Conservation (phyloP, 164 flowering plant species). For the Akebia trifoliata region DNA sequence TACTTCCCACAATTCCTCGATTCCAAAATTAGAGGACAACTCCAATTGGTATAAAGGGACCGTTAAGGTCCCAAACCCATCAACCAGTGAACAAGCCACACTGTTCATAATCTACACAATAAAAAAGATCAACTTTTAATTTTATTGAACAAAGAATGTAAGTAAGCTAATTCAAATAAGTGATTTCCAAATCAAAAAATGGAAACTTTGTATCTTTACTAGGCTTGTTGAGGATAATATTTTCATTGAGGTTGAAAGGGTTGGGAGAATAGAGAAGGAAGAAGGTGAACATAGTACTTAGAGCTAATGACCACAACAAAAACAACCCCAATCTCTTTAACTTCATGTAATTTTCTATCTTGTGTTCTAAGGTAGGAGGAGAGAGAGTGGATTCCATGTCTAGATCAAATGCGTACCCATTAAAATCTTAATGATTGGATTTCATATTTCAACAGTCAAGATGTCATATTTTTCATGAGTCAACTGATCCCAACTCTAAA, state of each 20-base stretch:
- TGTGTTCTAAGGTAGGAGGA: no score
- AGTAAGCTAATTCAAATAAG: no score
- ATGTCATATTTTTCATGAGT: no score
- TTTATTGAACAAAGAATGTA: background rate
- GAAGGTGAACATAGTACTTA: constrained; percentile 16
- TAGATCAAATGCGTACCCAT: no score
- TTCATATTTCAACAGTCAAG: no score
- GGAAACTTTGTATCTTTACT: constrained; percentile 9
- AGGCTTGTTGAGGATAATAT: constrained; percentile 1
- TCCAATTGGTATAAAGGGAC: constrained; percentile 26
- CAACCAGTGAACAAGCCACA: constrained; percentile 40
- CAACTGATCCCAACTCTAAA: no score
- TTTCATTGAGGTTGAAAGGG: constrained; percentile 20
- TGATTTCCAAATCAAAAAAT: no score
- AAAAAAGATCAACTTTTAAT: no score
- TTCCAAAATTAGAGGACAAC: constrained; percentile 27
- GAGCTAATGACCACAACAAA: constrained; percentile 10
- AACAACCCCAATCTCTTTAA: background rate
- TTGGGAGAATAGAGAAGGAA: constrained; percentile 32
- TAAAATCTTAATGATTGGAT: no score
- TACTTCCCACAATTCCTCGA: constrained; percentile 33
- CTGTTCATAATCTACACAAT: constrained; percentile 3
- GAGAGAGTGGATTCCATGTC: background rate
- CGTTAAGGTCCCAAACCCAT: constrained; percentile 30
- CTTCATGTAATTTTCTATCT: background rate